A percentile compares a stretch with the other conserved stretches of the same genome.
Conservation (phyloP, 495 filamentous ascomycete species). For the Hypoxylon lienhwacheense region DNA sequence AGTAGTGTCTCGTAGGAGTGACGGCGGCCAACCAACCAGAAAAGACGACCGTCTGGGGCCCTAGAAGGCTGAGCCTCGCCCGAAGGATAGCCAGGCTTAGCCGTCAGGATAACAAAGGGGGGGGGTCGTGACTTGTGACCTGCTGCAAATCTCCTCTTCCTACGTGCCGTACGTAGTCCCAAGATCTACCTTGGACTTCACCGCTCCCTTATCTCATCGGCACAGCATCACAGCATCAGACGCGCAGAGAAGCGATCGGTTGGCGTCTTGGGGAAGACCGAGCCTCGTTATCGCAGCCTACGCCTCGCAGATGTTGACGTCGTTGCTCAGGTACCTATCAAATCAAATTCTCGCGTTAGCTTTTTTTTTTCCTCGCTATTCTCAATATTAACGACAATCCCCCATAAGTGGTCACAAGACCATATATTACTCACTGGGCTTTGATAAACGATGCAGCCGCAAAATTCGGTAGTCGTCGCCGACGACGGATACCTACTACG, state of each 20-base stretch:
- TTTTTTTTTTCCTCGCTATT: background rate
- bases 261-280: background rate
- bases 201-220: conserved; percentile 14
- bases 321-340: background rate
- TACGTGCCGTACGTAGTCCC: too few species aligned
- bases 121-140: too few species aligned
- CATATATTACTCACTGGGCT: too few species aligned
- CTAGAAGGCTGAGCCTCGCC: conserved; percentile 11
- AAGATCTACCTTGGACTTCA: conserved; percentile 17
- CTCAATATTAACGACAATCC: too few species aligned
- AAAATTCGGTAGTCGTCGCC: too few species aligned
- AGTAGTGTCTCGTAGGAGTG: too few species aligned
- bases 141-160: too few species aligned
- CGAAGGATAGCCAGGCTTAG: background rate
- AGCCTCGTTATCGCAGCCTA: conserved; percentile 16
- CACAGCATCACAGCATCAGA: background rate
- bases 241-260: conserved; percentile 1
- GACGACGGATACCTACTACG: too few species aligned
- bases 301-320: background rate
- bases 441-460: too few species aligned
- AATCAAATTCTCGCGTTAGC: conserved; percentile 18
- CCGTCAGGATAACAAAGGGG: conserved; percentile 11
- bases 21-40: conserved; percentile 1
- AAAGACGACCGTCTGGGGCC: background rate
- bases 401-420: too few species aligned